Conservation (phyloP, 306 rosid species). For the Gastrolobium bilobum region DNA sequence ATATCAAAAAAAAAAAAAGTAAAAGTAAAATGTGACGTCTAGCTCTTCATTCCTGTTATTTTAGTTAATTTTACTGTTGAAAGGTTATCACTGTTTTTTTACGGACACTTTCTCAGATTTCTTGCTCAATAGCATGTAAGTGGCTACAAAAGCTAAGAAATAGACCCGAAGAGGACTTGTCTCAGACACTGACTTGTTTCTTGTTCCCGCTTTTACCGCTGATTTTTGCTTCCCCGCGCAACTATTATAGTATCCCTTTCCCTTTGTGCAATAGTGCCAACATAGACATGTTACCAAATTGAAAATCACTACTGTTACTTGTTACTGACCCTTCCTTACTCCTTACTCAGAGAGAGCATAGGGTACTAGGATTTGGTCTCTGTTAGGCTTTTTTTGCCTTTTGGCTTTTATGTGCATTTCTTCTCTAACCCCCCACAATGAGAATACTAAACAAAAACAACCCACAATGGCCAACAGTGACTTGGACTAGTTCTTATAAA, state of each 20-base stretch:
- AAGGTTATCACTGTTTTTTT: conserved; percentile 35
- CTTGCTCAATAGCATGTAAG: conserved; percentile 10
- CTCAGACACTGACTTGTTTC: conserved; percentile 43
- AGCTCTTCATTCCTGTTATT: conserved; percentile 8
- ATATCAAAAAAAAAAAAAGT: too few species aligned
- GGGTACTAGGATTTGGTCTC: conserved; percentile 9
- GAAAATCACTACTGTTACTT: not conserved
- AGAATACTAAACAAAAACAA: conserved; percentile 34
- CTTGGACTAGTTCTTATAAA: conserved; percentile 55
- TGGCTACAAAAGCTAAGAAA: conserved; percentile 41
- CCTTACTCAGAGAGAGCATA: not conserved
- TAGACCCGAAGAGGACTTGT: conserved; percentile 43
- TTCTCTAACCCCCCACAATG: conserved; percentile 51
- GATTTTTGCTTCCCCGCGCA: conserved; percentile 50
- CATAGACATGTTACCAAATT: not conserved
- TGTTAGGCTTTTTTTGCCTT: conserved; percentile 45
- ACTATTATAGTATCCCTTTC: not conserved
- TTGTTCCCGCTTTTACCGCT: conserved; percentile 65
- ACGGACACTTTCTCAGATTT: conserved; percentile 29
- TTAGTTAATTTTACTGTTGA: conserved; percentile 18
- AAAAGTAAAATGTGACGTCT: conserved; percentile 27
- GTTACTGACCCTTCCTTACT: not conserved
- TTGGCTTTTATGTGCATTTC: conserved; percentile 60
- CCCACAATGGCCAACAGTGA: conserved; percentile 51
- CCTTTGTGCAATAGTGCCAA: conserved; percentile 24